These are phyloP conservation scores for Pseudotulostoma volvatum DNA, from an alignment of 495 filamentous ascomycete genomes.

Conservation along the genomic window DNA sequence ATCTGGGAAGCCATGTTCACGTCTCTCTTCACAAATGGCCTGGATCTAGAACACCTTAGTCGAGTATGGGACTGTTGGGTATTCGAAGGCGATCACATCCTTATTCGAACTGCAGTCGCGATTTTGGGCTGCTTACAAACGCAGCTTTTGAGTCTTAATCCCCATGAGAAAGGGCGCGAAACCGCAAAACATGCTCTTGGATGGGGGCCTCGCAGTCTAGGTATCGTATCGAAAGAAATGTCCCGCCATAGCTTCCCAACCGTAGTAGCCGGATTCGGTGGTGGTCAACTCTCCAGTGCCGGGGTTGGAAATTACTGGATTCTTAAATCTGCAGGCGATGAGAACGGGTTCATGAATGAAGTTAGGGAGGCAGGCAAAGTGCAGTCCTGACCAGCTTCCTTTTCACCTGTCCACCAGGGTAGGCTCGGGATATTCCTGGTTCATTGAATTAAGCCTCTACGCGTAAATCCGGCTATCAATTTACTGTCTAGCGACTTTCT, in stretches of 20 bases:
- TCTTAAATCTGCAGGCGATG: conserved; percentile 30
- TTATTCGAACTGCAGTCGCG: conserved; percentile 66
- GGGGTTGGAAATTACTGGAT: conserved; percentile 30
- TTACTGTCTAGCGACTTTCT: neutral
- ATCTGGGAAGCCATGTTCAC: conserved; percentile 43
- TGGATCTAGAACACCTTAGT: conserved; percentile 56
- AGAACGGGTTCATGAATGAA: conserved; percentile 52
- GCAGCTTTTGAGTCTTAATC: conserved; percentile 38
- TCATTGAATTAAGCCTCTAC: neutral
- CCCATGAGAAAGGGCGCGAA: conserved; percentile 24
- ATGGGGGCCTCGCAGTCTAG: conserved; percentile 30
- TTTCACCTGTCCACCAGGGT: too few species aligned
- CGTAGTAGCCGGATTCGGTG: conserved; percentile 20
- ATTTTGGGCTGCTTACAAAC: conserved; percentile 45
- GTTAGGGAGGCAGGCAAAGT: conserved; percentile 59
- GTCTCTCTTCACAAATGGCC: conserved; percentile 37
- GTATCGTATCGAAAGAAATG: conserved; percentile 13
- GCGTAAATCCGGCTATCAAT: neutral
- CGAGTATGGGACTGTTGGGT: conserved; percentile 89
- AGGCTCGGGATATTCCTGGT: neutral
- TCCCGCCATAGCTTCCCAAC: conserved; percentile 27
- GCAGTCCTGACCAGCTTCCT: conserved; percentile 13
- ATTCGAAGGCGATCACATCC: conserved; percentile 74
- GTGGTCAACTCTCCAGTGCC: conserved; percentile 21
- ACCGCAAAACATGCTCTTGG: conserved; percentile 31